Percentiles rank a stretch among this genome's conserved stretches.
Conservation (phyloP, 306 rosid species). For the peach (Prunus persica) region DNA sequence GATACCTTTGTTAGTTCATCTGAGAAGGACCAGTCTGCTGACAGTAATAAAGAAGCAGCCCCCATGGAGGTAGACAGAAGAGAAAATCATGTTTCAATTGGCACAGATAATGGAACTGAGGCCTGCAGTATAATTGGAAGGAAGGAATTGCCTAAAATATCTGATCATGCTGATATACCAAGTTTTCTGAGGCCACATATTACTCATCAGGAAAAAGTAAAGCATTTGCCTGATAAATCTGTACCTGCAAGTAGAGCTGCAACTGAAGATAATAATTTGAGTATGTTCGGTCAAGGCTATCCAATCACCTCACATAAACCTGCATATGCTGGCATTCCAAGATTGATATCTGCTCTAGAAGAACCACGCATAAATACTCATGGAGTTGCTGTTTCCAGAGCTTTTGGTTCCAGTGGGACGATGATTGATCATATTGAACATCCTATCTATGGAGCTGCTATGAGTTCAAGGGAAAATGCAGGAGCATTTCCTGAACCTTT, state of each 20-base stretch:
- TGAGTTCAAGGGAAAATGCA: conserved; percentile 38
- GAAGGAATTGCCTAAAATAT: conserved; percentile 43
- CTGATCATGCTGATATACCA: conserved; percentile 32
- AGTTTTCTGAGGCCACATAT: conserved; percentile 41
- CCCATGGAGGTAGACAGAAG: conserved; percentile 38
- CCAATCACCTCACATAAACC: conserved; percentile 30
- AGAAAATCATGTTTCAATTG: conserved; percentile 20
- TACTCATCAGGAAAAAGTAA: conserved; percentile 36
- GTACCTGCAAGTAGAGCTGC: conserved; percentile 26
- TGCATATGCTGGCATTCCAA: conserved; percentile 37
- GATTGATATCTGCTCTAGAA: conserved; percentile 37
- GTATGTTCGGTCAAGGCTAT: conserved; percentile 38
- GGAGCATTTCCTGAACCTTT: conserved; percentile 45
- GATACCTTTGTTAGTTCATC: conserved; percentile 41
- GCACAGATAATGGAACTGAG: conserved; percentile 37
- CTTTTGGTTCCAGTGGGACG: conserved; percentile 44
- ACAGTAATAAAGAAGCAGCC: conserved; percentile 46
- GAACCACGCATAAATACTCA: conserved; percentile 38
- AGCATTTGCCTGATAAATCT: conserved; percentile 41
- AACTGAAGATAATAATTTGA: conserved; percentile 36
- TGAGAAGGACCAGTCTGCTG: conserved; percentile 42
- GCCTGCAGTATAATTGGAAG: conserved; percentile 38
- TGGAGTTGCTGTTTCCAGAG: conserved; percentile 39
- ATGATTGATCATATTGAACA: conserved; percentile 38
- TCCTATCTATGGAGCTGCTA: conserved; percentile 37